Conservation (phyloP, 352 stramenopile genomes). For the Globisporangium cederbergense region DNA sequence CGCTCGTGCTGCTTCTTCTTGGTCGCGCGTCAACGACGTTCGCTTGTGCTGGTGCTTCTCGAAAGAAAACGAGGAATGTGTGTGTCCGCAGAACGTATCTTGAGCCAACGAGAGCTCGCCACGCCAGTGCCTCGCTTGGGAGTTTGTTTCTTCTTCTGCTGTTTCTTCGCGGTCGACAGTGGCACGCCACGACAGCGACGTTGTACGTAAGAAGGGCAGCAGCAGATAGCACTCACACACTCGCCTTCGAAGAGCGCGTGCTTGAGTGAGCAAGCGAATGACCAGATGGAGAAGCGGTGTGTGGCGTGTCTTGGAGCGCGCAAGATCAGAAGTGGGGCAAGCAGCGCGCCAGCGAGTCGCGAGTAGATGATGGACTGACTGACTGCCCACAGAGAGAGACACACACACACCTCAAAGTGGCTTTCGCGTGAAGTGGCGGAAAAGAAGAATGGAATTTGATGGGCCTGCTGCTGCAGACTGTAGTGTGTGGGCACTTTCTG, state of each 20-base stretch:
- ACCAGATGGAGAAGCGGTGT: constrained; percentile 1
- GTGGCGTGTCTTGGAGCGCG: not conserved
- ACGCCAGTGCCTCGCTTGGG: not conserved
- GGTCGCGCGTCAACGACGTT: not conserved
- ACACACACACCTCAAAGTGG: not conserved
- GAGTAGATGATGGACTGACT: not conserved
- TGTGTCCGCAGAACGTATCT: constrained; percentile 7
- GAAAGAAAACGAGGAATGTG: not conserved
- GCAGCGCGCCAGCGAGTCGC: not conserved
- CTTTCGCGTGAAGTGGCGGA: not conserved
- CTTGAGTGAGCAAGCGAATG: not conserved
- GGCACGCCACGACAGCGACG: constrained; percentile 8
- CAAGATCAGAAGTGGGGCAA: constrained; percentile 13
- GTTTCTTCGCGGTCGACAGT: constrained; percentile 4
- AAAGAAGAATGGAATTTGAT: constrained; percentile 3
- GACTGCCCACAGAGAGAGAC: not conserved
- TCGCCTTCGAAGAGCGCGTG: not conserved
- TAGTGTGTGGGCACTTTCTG: not conserved
- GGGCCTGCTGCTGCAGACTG: not conserved
- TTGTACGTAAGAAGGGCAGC: constrained; percentile 6
- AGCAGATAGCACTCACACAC: not conserved
- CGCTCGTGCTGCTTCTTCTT: not conserved
- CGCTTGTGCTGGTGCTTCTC: constrained; percentile 3
- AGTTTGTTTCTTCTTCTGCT: not conserved
- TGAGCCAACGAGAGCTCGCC: not conserved